Evolutionary conservation across 192 early-diverging fungal species (phyloP), one percentile per base, ranked within the genome.

Genomic region (Entomortierella beljakovae): DNA sequence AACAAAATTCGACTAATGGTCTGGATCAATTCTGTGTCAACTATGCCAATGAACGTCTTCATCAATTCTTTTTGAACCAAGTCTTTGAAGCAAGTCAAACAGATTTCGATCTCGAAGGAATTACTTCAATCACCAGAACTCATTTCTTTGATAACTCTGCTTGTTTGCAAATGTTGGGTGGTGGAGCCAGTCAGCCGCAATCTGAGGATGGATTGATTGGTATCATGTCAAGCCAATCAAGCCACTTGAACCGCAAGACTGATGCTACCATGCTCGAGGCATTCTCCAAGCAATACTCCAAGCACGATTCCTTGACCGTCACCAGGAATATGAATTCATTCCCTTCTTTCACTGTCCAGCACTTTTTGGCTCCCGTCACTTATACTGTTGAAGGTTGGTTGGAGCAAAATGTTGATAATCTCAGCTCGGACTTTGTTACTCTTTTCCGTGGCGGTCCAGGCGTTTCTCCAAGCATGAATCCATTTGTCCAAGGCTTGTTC

Each of bases 41-140:
- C 82, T 95, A 91, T 71, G 91, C 95, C 58, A 96, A 94, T 81
- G 96, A 97, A 82, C 89, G 95, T 57, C 81, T 97, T 15, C 91
- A 95, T 64, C 85, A 90, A 62, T 94, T 94, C 64, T 77, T 89
- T 62, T 82, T 89, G 46, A 85, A 90, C 38, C 87, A 91, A 48
- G 73, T 94, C 51, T 92, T 95, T 61, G 94, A 95, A 69, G 79
- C 84, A 3, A 88, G 88, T 57, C 84, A 77, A 33, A 71, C 83
- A 29, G 88, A 92, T 40, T 91, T 90, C 62, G 83, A 79, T 0
- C 57, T 69, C 33, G 94, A 94, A 51, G 91, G 88, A 28, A 72
- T 92, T 51, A 66, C 68, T 8, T 68, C 82, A 31, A 83, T 88
- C 25, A 83, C 87, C 5, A 70, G 83, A 13, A 82, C 90, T 22